Conservation (phyloP, 805 yeast genomes). For the Barnettozyma californica region DNA sequence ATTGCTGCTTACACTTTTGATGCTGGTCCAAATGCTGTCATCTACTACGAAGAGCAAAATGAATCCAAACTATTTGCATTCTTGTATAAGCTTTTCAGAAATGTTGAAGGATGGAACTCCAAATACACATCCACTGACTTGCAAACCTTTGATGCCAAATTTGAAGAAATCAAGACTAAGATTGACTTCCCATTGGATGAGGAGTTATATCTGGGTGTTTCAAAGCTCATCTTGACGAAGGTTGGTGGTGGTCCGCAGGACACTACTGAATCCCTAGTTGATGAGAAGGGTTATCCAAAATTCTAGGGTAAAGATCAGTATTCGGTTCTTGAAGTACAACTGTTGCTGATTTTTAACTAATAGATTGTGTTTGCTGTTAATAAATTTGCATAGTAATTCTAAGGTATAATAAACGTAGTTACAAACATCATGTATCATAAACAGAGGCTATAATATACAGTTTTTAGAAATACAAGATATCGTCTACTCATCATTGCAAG, state of each 20-base stretch:
- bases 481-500: neutral
- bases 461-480: neutral
- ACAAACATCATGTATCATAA: neutral
- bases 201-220: conserved; percentile 63
- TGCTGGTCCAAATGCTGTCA: conserved; percentile 98
- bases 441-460: conserved; percentile 1
- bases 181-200: conserved; percentile 39
- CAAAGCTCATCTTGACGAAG: conserved; percentile 75
- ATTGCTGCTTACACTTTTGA: conserved; percentile 97
- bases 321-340: neutral
- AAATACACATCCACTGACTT: conserved; percentile 30
- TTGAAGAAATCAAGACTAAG: conserved; percentile 26
- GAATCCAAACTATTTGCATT: conserved; percentile 71
- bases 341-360: neutral
- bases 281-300: conserved; percentile 58
- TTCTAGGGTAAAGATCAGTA: neutral
- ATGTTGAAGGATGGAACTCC: conserved; percentile 66
- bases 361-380: neutral
- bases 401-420: neutral
- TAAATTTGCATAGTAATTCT: neutral
- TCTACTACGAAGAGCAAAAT: conserved; percentile 76
- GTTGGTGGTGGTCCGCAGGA: conserved; percentile 86
- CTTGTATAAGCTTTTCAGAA: conserved; percentile 52
- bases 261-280: conserved; percentile 50
- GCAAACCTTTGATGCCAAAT: conserved; percentile 19